A percentile compares a stretch with the other conserved stretches of the same genome.
phyloP scores from a whole-genome alignment of 1,284 basidiomycete species.

The Ganoderma boninense region DNA sequence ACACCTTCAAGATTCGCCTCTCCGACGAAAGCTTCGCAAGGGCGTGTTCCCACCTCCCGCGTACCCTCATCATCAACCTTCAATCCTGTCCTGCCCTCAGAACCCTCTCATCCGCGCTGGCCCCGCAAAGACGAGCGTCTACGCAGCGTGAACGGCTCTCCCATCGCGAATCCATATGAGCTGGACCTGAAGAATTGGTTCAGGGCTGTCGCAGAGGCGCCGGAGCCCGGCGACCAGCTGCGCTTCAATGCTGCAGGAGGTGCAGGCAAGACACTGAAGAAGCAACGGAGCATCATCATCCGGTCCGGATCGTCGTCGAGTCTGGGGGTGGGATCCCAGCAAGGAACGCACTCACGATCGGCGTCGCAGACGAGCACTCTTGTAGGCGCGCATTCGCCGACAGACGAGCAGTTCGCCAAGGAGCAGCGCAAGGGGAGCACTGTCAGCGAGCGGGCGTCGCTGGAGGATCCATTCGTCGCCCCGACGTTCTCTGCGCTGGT shows the following conservation, averaged over 20 bases:
- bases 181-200: conserved; percentile 54
- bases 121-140: conserved; percentile 76
- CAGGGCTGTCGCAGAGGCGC: conserved; percentile 38
- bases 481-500: conserved; percentile 48
- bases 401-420: conserved; percentile 54
- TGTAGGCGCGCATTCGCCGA: conserved; percentile 46
- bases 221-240: conserved; percentile 21
- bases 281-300: conserved; percentile 69
- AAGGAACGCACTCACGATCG: conserved; percentile 51
- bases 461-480: conserved; percentile 31
- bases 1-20: conserved; percentile 54
- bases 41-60: conserved; percentile 38
- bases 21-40: conserved; percentile 46
- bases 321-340: conserved; percentile 8
- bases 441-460: conserved; percentile 23
- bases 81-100: conserved; percentile 71
- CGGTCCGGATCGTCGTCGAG: conserved; percentile 60
- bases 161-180: conserved; percentile 75
- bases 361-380: conserved; percentile 56
- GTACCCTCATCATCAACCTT: conserved; percentile 76
- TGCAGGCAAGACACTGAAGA: conserved; percentile 47
- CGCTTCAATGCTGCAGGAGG: not conserved
- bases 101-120: conserved; percentile 65
- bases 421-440: conserved; percentile 30
- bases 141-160: conserved; percentile 81